Base-by-base conservation (phyloP, 2,329 filamentous ascomycete genomes). In the Bipolaris cookei region DNA sequence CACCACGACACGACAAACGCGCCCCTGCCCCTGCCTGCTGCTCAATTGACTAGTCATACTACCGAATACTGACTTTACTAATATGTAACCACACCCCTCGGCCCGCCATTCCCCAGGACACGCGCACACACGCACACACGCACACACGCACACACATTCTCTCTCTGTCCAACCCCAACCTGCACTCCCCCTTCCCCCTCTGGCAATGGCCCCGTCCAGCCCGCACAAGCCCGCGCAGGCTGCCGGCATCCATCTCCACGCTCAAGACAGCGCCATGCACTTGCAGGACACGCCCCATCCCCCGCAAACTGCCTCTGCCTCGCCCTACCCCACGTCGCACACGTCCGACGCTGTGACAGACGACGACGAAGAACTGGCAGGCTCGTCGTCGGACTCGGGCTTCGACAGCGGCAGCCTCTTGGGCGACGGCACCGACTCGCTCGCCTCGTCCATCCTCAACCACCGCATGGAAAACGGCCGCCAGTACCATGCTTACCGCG, bases 381-480 rank as follows among this genome's bases (percentile, higher is more conserved):
- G 65, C 48, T 61, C 57, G 21, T 63, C 57, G 10, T 71, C 70
- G 6, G 74, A 77, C 58, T 75, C 72, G 2, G 74, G 67, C 48
- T 74, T 76, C 59, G 74, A 77, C 62, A 72, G 68, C 58, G 73
- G 72, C 41, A 73, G 69, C 39, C 63, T 76, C 20, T 58, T 76
- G 11, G 72, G 67, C 32, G 73, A 72, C 51, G 74, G 74, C 56
- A 76, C 73, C 6, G 67, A 75, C 54, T 73, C 72, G 21, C 65
- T 76, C 18, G 72, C 70, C 6, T 75, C 73, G 20, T 72, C 69
- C 42, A 73, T 75, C 43, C 64, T 74, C 39, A 47, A 73, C 58
- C 74, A 76, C 58, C 64, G 70, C n/a, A 74, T 74, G 48, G 73
- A 76, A 55, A 77, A 77, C 49, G 75, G 75, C 1, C 64, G 75